Base-by-base conservation (phyloP, 176 grass and related monocot genomes). In the Calamus simplicifolius region DNA sequence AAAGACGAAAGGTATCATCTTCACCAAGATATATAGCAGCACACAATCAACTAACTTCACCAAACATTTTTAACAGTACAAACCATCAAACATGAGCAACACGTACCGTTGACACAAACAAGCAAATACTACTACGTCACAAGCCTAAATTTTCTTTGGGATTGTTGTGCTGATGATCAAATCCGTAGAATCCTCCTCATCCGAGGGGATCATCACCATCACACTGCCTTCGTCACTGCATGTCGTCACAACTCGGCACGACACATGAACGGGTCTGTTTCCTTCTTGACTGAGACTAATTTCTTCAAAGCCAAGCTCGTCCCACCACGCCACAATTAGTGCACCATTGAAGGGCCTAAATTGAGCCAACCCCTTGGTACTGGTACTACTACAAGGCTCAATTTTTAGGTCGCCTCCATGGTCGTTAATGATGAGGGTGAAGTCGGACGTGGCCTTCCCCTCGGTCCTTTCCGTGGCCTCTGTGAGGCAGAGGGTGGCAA, bases 231-330 rank as follows among this genome's bases (percentile, higher is more conserved):
- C 81, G 2, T 80, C 72, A 17, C 30, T 55, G 4, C 8, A 14
- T 0, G 77, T 30, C 30, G 77, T 30, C 30, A 85, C 63, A 49
- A 90, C 71, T 10, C 35, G 67, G 64, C 14, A 80, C 0, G 87
- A 84, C 4, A 85, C 72, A 52, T 66, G 83, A 54, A 88, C 78
- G 1, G 92, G 92, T 64, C 75, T 87, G 59, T 63, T 74, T 5
- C 70, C 85, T 54, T 62, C 85, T 54, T 62, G 63, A 16, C 48
- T 35, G 50, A 96, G 29, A 25, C 70, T 57, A 3, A 96, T 53
- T 73, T 96, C 71, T 52, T 87, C 78, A 28, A 88, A 56, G 23
- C 83, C 92, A 3, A 88, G 61, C 16, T 85, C 80, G 29, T 50
- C 27, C 92, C 87, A 96, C 50, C 19, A 25, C 28, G 18, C 83